Evolutionary conservation across 805 yeast species (phyloP).

Genomic region (Candida pseudoglaebosa): DNA sequence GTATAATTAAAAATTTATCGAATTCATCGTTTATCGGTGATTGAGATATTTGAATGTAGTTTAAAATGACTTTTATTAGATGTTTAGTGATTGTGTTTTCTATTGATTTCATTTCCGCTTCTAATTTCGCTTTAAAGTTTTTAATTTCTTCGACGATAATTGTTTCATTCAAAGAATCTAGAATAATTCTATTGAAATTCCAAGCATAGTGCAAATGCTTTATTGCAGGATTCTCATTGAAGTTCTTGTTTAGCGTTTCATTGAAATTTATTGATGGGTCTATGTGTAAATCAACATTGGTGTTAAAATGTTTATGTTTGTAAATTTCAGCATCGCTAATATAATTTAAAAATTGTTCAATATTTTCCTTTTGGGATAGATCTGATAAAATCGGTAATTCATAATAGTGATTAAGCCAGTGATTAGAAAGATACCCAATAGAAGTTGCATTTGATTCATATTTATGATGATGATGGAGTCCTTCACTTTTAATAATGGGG

Average conservation of each 20-base stretch:
- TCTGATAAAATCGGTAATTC: constrained; percentile 20
- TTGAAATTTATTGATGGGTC: neutral
- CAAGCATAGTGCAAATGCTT: constrained; percentile 7
- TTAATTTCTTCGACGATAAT: constrained; percentile 4
- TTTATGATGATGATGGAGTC: neutral
- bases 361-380: neutral
- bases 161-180: constrained; percentile 1
- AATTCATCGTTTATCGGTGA: constrained; percentile 10
- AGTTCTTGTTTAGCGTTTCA: constrained; percentile 4
- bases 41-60: constrained; percentile 5
- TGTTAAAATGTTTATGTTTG: constrained; percentile 1
- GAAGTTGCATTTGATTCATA: constrained; percentile 14
- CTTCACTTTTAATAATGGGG: constrained; percentile 2
- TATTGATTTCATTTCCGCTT: constrained; percentile 18
- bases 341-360: constrained; percentile 1
- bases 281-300: constrained; percentile 2
- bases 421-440: constrained; percentile 17
- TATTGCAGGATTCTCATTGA: constrained; percentile 6
- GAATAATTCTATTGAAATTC: constrained; percentile 6
- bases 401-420: constrained; percentile 18
- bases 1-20: constrained; percentile 21
- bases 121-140: constrained; percentile 2
- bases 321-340: constrained; percentile 4
- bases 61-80: constrained; percentile 14
- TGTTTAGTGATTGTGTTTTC: constrained; percentile 14